phyloP scores from a whole-genome alignment of 2,329 filamentous ascomycete species.

The Ustilaginoidea virens region DNA sequence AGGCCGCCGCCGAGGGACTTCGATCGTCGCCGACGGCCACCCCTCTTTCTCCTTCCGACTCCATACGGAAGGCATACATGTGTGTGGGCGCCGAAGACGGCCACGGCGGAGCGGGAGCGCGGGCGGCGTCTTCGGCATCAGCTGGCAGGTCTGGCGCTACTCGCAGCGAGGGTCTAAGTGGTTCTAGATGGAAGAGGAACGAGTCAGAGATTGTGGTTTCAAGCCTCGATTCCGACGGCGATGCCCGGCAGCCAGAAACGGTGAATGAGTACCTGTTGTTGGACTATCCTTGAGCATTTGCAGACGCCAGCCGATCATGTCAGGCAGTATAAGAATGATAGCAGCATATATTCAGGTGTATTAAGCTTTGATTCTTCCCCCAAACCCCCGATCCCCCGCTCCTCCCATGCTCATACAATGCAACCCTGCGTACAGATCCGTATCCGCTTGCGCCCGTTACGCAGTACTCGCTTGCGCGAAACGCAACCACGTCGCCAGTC shows the following conservation, averaged over 20 bases:
- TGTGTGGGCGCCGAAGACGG: neutral
- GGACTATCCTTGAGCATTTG: neutral
- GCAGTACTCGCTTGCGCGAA: no score
- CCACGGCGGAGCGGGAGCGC: neutral
- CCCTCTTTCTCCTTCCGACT: neutral
- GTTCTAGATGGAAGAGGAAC: slow-evolving; percentile 2
- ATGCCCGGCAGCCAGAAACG: neutral
- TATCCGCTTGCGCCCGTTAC: no score
- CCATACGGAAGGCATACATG: neutral
- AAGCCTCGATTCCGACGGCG: neutral
- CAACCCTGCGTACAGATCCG: no score
- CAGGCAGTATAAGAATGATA: no score
- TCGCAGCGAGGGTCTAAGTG: neutral
- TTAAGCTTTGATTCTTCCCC: no score
- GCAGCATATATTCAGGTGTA: no score
- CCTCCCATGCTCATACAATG: no score
- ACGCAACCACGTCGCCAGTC: no score
- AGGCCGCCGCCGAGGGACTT: neutral
- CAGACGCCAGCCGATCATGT: no score
- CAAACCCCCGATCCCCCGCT: no score
- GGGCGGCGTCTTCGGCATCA: neutral
- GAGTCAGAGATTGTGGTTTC: neutral
- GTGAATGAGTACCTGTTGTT: slow-evolving; percentile 1
- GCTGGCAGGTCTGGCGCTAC: neutral
- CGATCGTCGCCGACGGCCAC: neutral